Evolutionary conservation across 2,329 filamentous ascomycete species (phyloP).

Genomic region (Aspergillus sp.): DNA sequence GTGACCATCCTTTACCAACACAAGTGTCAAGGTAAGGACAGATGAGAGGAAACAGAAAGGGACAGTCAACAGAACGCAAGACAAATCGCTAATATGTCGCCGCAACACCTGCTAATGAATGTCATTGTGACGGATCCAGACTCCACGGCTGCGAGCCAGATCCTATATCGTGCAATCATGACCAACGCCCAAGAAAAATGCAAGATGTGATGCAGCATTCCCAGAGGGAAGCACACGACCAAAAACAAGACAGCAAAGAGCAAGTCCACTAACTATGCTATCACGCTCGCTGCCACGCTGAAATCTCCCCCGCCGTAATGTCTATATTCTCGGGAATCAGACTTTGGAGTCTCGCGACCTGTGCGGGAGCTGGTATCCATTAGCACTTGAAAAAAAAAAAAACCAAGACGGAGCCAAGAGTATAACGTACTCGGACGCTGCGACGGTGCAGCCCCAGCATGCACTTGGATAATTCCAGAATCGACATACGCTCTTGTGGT

Average conservation of each 20-base stretch:
- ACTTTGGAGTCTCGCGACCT: constrained; percentile 22
- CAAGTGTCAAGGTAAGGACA: too few species aligned
- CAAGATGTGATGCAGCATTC: too few species aligned
- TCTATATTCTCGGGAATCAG: constrained; percentile 30
- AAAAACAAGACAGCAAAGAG: constrained; percentile 1
- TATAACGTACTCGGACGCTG: constrained; percentile 29
- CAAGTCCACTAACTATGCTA: background rate
- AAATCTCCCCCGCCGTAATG: constrained; percentile 29
- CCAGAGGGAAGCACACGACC: too few species aligned
- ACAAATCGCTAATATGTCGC: too few species aligned
- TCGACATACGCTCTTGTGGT: constrained; percentile 29
- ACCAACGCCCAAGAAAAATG: too few species aligned
- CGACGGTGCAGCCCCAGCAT: constrained; percentile 21
- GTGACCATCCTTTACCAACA: too few species aligned
- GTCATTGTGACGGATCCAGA: too few species aligned
- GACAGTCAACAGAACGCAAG: too few species aligned
- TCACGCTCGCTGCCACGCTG: constrained; percentile 24
- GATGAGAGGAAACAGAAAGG: too few species aligned
- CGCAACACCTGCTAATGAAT: too few species aligned
- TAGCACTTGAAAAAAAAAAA: constrained; percentile 1
- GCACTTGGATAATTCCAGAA: constrained; percentile 28
- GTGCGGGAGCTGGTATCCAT: constrained; percentile 20
- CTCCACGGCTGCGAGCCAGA: too few species aligned
- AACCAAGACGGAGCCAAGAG: constrained; percentile 4
- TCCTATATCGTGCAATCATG: too few species aligned